Evolutionary conservation across 169 alveolate genomes (phyloP), one percentile per base, ranked within the genome.

Genomic region (Theileria parva): DNA sequence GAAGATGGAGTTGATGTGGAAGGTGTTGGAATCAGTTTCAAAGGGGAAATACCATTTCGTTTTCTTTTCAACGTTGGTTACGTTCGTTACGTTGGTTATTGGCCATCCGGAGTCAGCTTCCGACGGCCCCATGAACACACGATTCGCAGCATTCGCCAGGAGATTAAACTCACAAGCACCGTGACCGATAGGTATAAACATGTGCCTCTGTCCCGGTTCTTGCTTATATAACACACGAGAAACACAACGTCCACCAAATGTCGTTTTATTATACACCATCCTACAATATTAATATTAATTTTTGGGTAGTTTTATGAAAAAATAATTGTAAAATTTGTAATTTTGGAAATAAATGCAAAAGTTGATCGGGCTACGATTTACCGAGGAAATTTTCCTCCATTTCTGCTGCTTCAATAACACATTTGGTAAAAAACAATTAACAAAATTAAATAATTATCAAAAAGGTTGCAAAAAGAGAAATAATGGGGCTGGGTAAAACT

Each of bases 101-200:
- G 95, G 95, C 93, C 93, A 92, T 25, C 95, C 95, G 13, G 85
- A 61, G 57, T 90, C 94, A 12, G 91, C 53, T 23, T 94, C 92
- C 0, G 21, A 32, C 12, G 44, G 53, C 19, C 95, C 95, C 30
- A 91, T 13, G 15, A 92, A 77, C n/a, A 74, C 90, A 15, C 93
- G 63, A 44, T 76, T 85, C 0, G 67, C 51, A 11, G 93, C 92
- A 44, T 75, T 30, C 2, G 85, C 66, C 5, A 84, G 80, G 63
- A 90, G 74, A 72, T 92, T 92, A 73, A 87, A 76, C 72, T 92
- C 94, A 81, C 95, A 92, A 28, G 95, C 95, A 19, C 95, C 95
- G 71, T 92, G 91, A 15, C 95, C 95, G 21, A 88, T 72, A 19
- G 85, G 89, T 2, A 92, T 91, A 30, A 80, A 74, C 63, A 70